Evolutionary conservation across 345 rosid species (phyloP).

Genomic region (Murraya paniculata): DNA sequence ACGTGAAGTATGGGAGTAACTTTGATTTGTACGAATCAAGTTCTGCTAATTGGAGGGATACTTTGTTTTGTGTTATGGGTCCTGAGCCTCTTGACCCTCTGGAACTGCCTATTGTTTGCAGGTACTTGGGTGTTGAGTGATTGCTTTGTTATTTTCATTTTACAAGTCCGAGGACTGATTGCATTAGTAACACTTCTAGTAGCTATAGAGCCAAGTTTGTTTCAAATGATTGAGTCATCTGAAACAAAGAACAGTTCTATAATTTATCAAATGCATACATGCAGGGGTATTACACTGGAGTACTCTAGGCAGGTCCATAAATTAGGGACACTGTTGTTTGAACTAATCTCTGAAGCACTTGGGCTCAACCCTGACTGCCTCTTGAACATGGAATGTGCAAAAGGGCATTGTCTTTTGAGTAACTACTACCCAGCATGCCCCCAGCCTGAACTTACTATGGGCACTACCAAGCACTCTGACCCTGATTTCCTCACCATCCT

Average conservation of each 20-base stretch:
- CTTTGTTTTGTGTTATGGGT: slow-evolving; percentile 7
- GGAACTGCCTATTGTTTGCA: slow-evolving; percentile 20
- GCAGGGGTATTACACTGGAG: slow-evolving; percentile 8
- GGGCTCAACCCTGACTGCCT: slow-evolving; percentile 21
- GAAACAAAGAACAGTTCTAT: not conserved
- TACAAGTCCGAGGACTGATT: not conserved
- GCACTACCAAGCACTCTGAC: slow-evolving; percentile 46
- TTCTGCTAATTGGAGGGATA: slow-evolving; percentile 26
- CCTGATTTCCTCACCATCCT: slow-evolving; percentile 45
- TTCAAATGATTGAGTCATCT: not conserved
- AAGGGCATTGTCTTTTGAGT: slow-evolving; percentile 17
- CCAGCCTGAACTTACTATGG: slow-evolving; percentile 34
- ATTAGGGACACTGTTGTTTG: slow-evolving; percentile 11
- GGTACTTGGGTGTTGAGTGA: slow-evolving; percentile 3
- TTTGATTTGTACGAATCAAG: slow-evolving; percentile 15
- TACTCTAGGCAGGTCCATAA: slow-evolving; percentile 13
- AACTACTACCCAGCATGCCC: slow-evolving; percentile 44
- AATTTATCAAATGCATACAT: not conserved
- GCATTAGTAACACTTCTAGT: not conserved
- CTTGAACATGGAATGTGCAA: slow-evolving; percentile 5
- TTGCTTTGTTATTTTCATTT: not conserved
- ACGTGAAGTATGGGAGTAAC: slow-evolving; percentile 20
- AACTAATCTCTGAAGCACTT: slow-evolving; percentile 24
- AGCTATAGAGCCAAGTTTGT: not conserved
- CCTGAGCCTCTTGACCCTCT: slow-evolving; percentile 10